A percentile compares a stretch with the other conserved stretches of the same genome.
Evolutionary conservation across 345 rosid species (phyloP).

Genomic region (Mallotus nudiflorus): DNA sequence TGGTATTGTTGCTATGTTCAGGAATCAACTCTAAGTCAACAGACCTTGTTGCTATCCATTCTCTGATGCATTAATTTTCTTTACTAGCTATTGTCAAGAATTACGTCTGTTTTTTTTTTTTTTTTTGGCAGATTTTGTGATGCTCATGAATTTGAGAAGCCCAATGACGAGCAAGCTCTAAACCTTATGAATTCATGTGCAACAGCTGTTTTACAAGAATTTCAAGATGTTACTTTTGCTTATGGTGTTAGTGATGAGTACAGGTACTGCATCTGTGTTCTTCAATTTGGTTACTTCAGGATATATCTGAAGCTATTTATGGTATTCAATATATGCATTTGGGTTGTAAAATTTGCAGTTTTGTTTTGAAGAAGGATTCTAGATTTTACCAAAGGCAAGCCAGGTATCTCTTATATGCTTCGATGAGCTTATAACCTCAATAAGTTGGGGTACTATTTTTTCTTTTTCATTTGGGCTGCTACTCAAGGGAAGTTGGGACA

Average conservation of each 20-base stretch:
- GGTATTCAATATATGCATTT: constrained; percentile 14
- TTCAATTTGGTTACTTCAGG: constrained; percentile 5
- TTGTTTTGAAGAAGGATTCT: constrained; percentile 67
- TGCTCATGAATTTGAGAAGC: constrained; percentile 83
- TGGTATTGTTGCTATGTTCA: background rate
- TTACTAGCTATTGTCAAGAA: constrained; percentile 16
- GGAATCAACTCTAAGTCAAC: background rate
- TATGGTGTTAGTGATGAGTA: constrained; percentile 95
- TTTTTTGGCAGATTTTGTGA: constrained; percentile 69
- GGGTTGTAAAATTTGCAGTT: constrained; percentile 46
- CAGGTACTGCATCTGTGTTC: constrained; percentile 44
- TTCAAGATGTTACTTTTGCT: constrained; percentile 62
- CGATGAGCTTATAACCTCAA: background rate
- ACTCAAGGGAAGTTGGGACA: background rate
- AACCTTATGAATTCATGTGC: constrained; percentile 93
- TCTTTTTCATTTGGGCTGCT: background rate
- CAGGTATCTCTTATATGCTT: constrained; percentile 40
- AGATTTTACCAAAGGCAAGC: constrained; percentile 58
- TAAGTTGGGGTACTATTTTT: background rate
- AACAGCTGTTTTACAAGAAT: constrained; percentile 65
- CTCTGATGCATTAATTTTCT: constrained; percentile 7
- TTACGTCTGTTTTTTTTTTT: constrained; percentile 13
- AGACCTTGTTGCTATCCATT: background rate
- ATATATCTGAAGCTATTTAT: constrained; percentile 3
- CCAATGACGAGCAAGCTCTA: constrained; percentile 85